Evolutionary conservation across 2,329 filamentous ascomycete genomes (phyloP), one percentile per base, ranked within the genome.

Genomic region (Exophiala spinifera): DNA sequence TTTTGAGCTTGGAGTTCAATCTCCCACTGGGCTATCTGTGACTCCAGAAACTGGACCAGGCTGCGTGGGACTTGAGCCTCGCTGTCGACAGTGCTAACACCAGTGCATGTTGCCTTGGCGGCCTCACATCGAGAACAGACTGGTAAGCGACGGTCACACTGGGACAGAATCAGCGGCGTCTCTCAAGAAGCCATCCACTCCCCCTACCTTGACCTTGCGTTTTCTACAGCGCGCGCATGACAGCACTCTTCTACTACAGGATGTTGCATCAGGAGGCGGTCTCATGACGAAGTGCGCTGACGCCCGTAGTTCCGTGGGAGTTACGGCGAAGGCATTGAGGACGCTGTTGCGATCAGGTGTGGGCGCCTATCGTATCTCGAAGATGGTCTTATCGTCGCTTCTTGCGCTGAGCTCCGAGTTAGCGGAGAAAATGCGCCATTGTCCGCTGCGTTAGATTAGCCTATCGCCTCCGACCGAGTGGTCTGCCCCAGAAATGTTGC

Each of bases 1-100:
- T n/a, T 21, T 20, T 13, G n/a, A 20, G 45, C 15, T 11, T 31
- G n/a, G 23, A 15, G 56, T 25, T 61, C 61, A 15, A 53, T 63
- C 53, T 66, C 63, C 8, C 63, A 47, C 2, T 57, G 55, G 10
- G 63, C 63, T 51, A 66, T 65, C 47, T 65, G 62, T 7, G 57
- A 59, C 49, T 65, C 64, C 0, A 66, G 53, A 42, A 58, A 57
- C 40, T 63, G 62, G n/a, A 66, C 57, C 4, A 66, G 59, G 48
- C 64, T 65, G 46, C 64, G 62, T 1, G 64, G 64, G 3, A 65
- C 40, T 7, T 55, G 49, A 17, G 42, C 33, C 3, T 45, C n/a
- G 10, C 43, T 52, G 2, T 56, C 49, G 15, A 51, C 34, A 13
- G 56, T 54, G 14, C 45, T 52, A 20, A 55, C 44, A 11, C 53